Evolutionary conservation across 2,329 filamentous ascomycete species (phyloP).

Genomic region (Diaporthe australafricana): DNA sequence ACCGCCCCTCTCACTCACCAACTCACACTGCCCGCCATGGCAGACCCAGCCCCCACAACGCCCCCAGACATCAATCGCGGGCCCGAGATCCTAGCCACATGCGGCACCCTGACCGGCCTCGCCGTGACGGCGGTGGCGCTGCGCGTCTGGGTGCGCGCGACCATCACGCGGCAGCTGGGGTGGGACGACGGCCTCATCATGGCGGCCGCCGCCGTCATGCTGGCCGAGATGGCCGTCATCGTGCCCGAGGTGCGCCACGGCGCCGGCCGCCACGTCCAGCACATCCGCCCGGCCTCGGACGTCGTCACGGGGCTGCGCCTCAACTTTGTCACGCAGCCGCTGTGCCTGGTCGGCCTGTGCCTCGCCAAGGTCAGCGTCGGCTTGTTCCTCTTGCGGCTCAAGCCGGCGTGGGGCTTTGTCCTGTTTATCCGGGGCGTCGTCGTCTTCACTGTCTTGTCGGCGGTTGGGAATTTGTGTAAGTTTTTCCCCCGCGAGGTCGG

Average conservation of each 20-base stretch:
- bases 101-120: conserved; percentile 43
- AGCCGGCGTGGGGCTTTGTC: conserved; percentile 38
- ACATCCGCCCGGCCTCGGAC: conserved; percentile 41
- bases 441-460: conserved; percentile 43
- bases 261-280: conserved; percentile 44
- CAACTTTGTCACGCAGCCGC: conserved; percentile 48
- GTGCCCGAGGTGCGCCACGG: conserved; percentile 44
- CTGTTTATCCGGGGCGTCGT: conserved; percentile 42
- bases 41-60: conserved; percentile 20
- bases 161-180: conserved; percentile 42
- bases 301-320: conserved; percentile 42
- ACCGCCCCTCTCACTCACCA: not conserved
- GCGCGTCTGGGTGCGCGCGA: conserved; percentile 44
- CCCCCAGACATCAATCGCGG: conserved; percentile 46
- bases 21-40: conserved; percentile 29
- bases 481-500: not conserved
- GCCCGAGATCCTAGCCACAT: conserved; percentile 46
- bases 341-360: conserved; percentile 44
- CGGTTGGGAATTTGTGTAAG: conserved; percentile 41
- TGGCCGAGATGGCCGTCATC: conserved; percentile 45
- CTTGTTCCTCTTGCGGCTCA: conserved; percentile 42
- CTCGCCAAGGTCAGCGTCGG: conserved; percentile 47
- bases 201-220: conserved; percentile 43
- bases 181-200: conserved; percentile 46
- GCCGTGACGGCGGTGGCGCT: conserved; percentile 41